phyloP scores from a whole-genome alignment of 2,329 filamentous ascomycete genomes.

The Alternaria angustiovoidea region DNA sequence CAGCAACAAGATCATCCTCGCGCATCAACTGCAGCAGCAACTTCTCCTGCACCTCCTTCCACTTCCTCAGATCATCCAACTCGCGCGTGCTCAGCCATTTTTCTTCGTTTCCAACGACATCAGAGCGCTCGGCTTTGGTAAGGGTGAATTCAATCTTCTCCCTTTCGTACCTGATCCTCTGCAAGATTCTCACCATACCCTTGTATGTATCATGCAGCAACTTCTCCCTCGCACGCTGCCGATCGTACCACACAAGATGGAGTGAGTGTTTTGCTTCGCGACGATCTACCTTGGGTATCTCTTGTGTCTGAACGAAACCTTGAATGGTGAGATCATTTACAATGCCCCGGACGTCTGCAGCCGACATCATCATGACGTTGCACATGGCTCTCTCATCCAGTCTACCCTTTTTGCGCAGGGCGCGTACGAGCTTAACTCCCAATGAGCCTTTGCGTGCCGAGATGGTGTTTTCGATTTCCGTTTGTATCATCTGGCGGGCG shows the following conservation, averaged over 20 bases:
- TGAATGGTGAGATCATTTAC: conserved; percentile 86
- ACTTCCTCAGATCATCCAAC: conserved; percentile 71
- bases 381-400: conserved; percentile 93
- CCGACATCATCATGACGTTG: conserved; percentile 80
- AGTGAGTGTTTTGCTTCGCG: conserved; percentile 83
- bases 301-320: conserved; percentile 89
- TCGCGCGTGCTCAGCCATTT: conserved; percentile 79
- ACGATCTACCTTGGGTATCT: conserved; percentile 87
- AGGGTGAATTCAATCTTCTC: conserved; percentile 75
- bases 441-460: conserved; percentile 77
- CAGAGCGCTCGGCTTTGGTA: conserved; percentile 81
- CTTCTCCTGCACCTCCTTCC: conserved; percentile 70
- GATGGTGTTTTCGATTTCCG: conserved; percentile 83
- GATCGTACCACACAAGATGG: conserved; percentile 92
- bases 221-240: conserved; percentile 72
- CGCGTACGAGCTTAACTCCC: conserved; percentile 82
- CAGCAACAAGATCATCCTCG: conserved; percentile 83
- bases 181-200: conserved; percentile 83
- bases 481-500: conserved; percentile 73
- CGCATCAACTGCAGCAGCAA: conserved; percentile 80
- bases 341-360: conserved; percentile 83
- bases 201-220: conserved; percentile 87
- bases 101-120: conserved; percentile 85
- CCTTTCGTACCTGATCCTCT: conserved; percentile 80
- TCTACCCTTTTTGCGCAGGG: conserved; percentile 86